Base-by-base conservation (phyloP, 2,329 filamentous ascomycete species). In the Fusarium sp. region DNA sequence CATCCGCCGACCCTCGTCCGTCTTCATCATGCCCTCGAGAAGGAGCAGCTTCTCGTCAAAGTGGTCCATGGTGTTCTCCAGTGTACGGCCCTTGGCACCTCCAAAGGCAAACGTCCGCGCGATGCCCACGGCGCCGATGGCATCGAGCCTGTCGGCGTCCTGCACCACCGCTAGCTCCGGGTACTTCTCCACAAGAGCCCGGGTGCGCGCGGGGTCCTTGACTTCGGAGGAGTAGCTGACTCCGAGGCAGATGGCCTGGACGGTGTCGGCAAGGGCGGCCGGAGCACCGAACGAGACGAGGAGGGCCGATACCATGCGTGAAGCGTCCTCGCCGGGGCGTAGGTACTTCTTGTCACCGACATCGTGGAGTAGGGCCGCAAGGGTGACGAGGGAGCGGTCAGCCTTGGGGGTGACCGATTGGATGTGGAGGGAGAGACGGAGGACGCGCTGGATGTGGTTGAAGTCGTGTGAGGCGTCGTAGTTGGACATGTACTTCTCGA, bases 391-490 rank as follows among this genome's bases (percentile, higher is more conserved):
- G 12, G 85, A 84, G 5, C 83, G 83, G 31, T 75, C 65, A 10
- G 77, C 80, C 59, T 65, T 75, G 63, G 79, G 82, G 62, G 91
- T 88, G 44, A 82, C 80, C 57, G 85, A 78, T 66, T 93, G 86
- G 71, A 95, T 92, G 74, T 88, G 84, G 53, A 90, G 89, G 8
- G 94, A 90, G 38, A 96, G 89, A n/a, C 88, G 87, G 24, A 95
- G 84, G 24, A 98, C 95, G 62, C 95, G 92, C 71, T 91, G 85
- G 78, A 98, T 93, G 82, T 98, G 95, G 65, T 90, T 86, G 85
- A 94, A 97, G 84, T 97, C 94, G 85, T 98, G 95, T 2, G 94
- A 97, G 60, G 91, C 91, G 83, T 98, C 95, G 83, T 94, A 94
- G 71, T 89, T 86, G 53, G 89, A 86, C 92, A 95, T 96, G 85